Evolutionary conservation across 306 rosid species (phyloP), one percentile per base, ranked within the genome.

Genomic region (Acacia melanoxylon): DNA sequence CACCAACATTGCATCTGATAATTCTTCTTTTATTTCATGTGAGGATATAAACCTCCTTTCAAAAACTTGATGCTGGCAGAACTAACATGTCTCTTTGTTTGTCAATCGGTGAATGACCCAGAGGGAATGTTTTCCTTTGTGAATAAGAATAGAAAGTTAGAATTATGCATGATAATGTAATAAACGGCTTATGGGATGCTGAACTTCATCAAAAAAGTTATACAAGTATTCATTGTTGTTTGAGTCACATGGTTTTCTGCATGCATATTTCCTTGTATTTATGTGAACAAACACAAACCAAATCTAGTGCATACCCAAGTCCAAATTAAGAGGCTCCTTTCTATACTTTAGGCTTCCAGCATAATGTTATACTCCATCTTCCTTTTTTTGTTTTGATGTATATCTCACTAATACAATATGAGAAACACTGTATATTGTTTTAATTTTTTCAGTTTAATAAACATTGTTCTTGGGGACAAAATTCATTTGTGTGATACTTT

Each of bases 291-390:
- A 81, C 58, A 10, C 71, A 71, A 79, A 75, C 67, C 68, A 29
- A n/a, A 76, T 78, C 56, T 37, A 41, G 59, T 72, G 68, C 42
- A 80, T 72, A 35, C 46, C 54, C 65, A 46, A 52, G 66, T 76
- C 65, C 77, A 68, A 52, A 54, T 70, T 81, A 40, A 7, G 56
- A 45, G 31, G 14, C 68, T 54, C 8, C 49, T 67, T 69, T 65
- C 44, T 49, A 6, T 76, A 58, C 42, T 76, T 27, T 31, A 27
- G 11, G 49, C 69, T 52, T 70, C 49, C 76, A 17, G 56, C 75
- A 54, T 75, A 78, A 61, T 44, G 25, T 78, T 75, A 63, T 62
- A 78, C 44, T 69, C 78, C 24, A n/a, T 46, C 84, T 86, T 20
- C 76, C 68, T 77, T 69, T 62, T 62, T 77, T 27, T 45, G 41